These are phyloP conservation scores for Neofusicoccum sp. DNA, from an alignment of 2,329 filamentous ascomycete species.

Conservation along the genomic window DNA sequence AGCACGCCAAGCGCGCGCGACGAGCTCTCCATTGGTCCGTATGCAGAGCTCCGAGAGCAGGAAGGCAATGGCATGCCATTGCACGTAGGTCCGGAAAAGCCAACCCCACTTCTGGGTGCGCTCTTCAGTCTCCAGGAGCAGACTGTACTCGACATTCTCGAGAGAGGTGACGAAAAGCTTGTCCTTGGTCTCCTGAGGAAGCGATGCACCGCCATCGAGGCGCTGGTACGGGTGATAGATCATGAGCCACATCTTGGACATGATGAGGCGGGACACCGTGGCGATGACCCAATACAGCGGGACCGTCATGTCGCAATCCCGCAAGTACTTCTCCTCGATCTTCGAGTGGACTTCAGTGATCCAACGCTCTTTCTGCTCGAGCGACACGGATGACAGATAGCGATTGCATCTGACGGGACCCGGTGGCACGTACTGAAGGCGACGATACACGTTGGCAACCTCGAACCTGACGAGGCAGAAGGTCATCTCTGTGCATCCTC, in stretches of 20 bases:
- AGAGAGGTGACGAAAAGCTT: conserved; percentile 72
- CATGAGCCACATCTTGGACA: conserved; percentile 75
- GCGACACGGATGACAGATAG: conserved; percentile 47
- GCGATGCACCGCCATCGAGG: conserved; percentile 56
- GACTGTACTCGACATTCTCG: conserved; percentile 72
- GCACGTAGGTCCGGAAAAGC: conserved; percentile 66
- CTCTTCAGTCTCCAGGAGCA: conserved; percentile 66
- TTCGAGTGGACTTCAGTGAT: conserved; percentile 51
- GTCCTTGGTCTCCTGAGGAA: conserved; percentile 66
- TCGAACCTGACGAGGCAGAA: conserved; percentile 59
- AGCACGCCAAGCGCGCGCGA: conserved; percentile 63
- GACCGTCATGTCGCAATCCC: conserved; percentile 56
- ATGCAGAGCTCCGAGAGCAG: conserved; percentile 62
- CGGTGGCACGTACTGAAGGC: conserved; percentile 49
- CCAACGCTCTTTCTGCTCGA: conserved; percentile 53
- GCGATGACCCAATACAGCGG: conserved; percentile 70
- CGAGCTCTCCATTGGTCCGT: conserved; percentile 58
- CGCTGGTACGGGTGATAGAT: conserved; percentile 74
- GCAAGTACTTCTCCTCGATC: conserved; percentile 54
- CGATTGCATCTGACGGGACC: conserved; percentile 45
- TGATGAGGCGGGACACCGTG: conserved; percentile 66
- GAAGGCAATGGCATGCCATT: conserved; percentile 67
- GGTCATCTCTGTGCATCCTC: conserved; percentile 61
- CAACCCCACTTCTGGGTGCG: conserved; percentile 66
- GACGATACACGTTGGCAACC: conserved; percentile 51